Base-by-base conservation (phyloP, 768 basidiomycete species). In the Boletus reticulatus region DNA sequence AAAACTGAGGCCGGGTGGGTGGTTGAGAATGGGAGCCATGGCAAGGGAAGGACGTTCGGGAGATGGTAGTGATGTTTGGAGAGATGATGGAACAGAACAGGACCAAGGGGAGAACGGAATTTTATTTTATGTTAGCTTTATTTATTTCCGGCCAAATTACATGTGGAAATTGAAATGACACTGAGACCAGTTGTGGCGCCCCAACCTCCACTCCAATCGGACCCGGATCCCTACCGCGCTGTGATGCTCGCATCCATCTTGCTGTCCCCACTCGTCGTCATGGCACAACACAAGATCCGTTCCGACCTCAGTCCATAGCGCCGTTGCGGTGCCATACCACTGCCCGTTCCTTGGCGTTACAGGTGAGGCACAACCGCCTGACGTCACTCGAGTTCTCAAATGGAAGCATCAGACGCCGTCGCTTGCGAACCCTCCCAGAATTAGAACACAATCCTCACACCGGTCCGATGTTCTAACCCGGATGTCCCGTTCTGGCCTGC, bases 21-120 rank as follows among this genome's bases (percentile, higher is more conserved):
- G 88, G 57, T 72, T 77, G 49, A 88, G 69, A 31, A 80, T 65
- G 48, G 89, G 89, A 5, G 87, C 81, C 89, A 92, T 87, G 10
- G 44, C 29, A 56, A 31, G 22, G 34, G 20, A 32, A 52, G 44
- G 27, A 29, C 27, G 27, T 9, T 29, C 9, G 9, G 27, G 9
- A 29, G 29, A 9, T 29, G 29, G 29, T 29, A 36, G 34, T 36
- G 34, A 36, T 36, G 34, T 14, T 36, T 36, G 13, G 34, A 5
- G 11, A 14, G 11, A 12, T 5, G 2, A 50, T 11, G 53, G 51
- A 44, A 48, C 44, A 41, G 55, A 44, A 37, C 50, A 57, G 60
- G 51, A 59, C 54, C 55, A 56, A 54, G 62, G 57, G 55, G 57
- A 49, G 41, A 39, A 2, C 20, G 14, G 42, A 48, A 60, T 63